phyloP scores from a whole-genome alignment of 2,329 filamentous ascomycete genomes.

The Lachnellula arida region DNA sequence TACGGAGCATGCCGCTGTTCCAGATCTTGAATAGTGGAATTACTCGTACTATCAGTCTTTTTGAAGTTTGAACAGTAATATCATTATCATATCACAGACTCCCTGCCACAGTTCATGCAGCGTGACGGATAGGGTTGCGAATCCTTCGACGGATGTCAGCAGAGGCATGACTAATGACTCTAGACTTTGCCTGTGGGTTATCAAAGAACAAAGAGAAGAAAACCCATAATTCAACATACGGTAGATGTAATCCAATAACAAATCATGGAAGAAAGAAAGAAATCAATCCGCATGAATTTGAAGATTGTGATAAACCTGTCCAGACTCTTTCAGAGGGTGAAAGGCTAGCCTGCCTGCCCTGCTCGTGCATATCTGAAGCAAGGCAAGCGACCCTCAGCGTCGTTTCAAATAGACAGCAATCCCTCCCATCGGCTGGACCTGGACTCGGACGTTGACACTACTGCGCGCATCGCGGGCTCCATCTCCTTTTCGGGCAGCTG shows the following conservation, averaged over 20 bases:
- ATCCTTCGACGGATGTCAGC: neutral
- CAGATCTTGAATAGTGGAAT: too few relatives aligned
- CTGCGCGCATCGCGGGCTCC: neutral
- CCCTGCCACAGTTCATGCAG: neutral
- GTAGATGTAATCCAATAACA: neutral
- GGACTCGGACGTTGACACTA: neutral
- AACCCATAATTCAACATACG: neutral
- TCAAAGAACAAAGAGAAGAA: neutral
- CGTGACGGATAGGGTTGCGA: neutral
- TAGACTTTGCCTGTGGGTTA: neutral
- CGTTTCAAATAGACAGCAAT: too few relatives aligned
- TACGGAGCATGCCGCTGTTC: too few relatives aligned
- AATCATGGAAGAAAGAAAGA: constrained; percentile 3
- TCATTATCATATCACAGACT: neutral
- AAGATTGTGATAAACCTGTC: constrained; percentile 19
- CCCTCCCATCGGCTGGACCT: neutral
- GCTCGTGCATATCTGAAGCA: neutral
- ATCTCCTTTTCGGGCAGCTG: neutral
- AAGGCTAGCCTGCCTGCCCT: neutral
- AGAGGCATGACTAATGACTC: constrained; percentile 1
- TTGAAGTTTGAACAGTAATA: too few relatives aligned
- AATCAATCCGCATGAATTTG: neutral
- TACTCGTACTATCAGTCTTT: too few relatives aligned
- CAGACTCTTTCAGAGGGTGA: neutral
- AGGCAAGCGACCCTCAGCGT: too few relatives aligned